Percentiles rank a stretch among this genome's conserved stretches.
Conservation (phyloP, 2,329 filamentous ascomycete species). For the Paramyrothecium sp. region DNA sequence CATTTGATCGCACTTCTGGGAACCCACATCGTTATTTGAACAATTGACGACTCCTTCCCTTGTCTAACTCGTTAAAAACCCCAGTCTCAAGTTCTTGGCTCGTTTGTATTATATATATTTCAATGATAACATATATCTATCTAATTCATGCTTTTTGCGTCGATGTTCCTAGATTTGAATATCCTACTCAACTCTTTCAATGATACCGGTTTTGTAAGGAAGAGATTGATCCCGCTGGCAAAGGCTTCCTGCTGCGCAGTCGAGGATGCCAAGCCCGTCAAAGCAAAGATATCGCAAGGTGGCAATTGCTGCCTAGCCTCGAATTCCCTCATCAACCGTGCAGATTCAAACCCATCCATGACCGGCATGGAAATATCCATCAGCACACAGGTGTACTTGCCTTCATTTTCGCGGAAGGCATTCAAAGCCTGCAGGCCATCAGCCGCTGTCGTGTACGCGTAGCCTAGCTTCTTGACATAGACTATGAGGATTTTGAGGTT, state of each 20-base stretch:
- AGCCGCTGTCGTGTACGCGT: constrained; percentile 23
- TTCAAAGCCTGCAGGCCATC: constrained; percentile 33
- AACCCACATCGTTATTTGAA: too few species aligned
- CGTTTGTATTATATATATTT: too few species aligned
- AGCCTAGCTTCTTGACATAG: constrained; percentile 31
- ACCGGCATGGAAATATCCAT: constrained; percentile 59
- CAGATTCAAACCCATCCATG: constrained; percentile 52
- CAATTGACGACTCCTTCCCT: too few species aligned
- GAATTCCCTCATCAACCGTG: constrained; percentile 46
- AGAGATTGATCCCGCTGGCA: constrained; percentile 51
- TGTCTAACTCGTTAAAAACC: too few species aligned
- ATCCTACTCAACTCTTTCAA: constrained; percentile 33
- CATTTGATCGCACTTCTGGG: too few species aligned
- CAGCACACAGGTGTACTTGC: constrained; percentile 26
- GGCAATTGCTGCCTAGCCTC: constrained; percentile 40
- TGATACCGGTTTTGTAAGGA: constrained; percentile 52
- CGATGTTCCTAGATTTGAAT: neutral
- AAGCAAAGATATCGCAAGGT: constrained; percentile 46
- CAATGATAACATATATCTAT: too few species aligned
- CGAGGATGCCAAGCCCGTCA: constrained; percentile 51
- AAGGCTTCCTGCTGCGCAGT: constrained; percentile 51
- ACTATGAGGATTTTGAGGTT: constrained; percentile 16
- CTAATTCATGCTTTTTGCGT: too few species aligned
- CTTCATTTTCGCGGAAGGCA: constrained; percentile 19
- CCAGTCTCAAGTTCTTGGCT: too few species aligned